Evolutionary conservation across 768 basidiomycete genomes (phyloP), one percentile per base, ranked within the genome.

Genomic region (Tulasnella calospora): DNA sequence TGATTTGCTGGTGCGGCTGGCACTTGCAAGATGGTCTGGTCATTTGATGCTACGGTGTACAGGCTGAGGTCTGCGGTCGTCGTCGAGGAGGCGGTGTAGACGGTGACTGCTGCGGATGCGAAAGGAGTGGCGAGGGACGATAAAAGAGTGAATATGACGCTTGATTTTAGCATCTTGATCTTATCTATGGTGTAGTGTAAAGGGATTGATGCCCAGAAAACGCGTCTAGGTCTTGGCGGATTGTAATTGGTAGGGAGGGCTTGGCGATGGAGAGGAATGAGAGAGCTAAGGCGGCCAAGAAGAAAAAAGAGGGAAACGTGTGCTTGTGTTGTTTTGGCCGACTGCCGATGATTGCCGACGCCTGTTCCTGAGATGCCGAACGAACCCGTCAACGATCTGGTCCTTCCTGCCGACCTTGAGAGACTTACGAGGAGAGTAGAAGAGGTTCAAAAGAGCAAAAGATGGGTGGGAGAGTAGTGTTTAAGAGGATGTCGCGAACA

Each of bases 41-140:
- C 76, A 41, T 38, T 44, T 1, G 76, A 78, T 0, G 71, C 61
- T n/a, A 35, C 69, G 35, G 27, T 78, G 40, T 72, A 78, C 12
- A 21, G 19, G 6, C 19, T 38, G n/a, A 67, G 33, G 23, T 35
- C 35, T 19, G 61, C 27, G 6, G 76, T 71, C 15, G 47, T n/a
- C n/a, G 57, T 61, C 27, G 57, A 9, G 12, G 57, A 15, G 27
- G 57, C 13, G 21, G 35, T 57, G 61, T 77, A 77, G n/a, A 78
- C 40, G n/a, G 76, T 78, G 40, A 78, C 67, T 19, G 67, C 57
- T 19, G 69, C 57, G 36, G 76, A 38, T 23, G 57, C 57, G 57
- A 61, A 61, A 61, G 57, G 57, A 61, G 57, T 61, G 57, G 57
- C 57, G 57, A 61, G 57, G 3, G 57, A 61, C 12, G 57, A 61